Conservation (phyloP, 176 grass and related monocot species). For the maize (Zea mays) region Zm-B73-REFERENCE-NAM-5.0 NC_050096.1:21366001-21366500, state of each 20-base stretch:
- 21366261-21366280: slow-evolving; percentile 95
- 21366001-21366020: neutral
- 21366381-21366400: slow-evolving; percentile 26
- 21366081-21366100: slow-evolving; percentile 33
- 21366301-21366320: slow-evolving; percentile 94
- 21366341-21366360: slow-evolving; percentile 98
- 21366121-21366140: slow-evolving; percentile 92
- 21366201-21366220: neutral
- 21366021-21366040: neutral
- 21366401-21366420: neutral
- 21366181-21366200: neutral
- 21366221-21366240: slow-evolving; percentile 14
- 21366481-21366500: slow-evolving; percentile 1
- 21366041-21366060: neutral
- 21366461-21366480: slow-evolving; percentile 7
- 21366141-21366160: slow-evolving; percentile 94
- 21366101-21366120: slow-evolving; percentile 88
- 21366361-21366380: slow-evolving; percentile 43
- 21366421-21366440: slow-evolving; percentile 12
- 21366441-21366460: neutral
- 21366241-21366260: slow-evolving; percentile 21
- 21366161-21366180: neutral
- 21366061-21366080: slow-evolving; percentile 19
- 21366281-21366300: slow-evolving; percentile 96
- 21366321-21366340: slow-evolving; percentile 93